These are phyloP conservation scores for Phylloporus sp. DNA, from an alignment of 768 basidiomycete genomes.

Conservation along the genomic window DNA sequence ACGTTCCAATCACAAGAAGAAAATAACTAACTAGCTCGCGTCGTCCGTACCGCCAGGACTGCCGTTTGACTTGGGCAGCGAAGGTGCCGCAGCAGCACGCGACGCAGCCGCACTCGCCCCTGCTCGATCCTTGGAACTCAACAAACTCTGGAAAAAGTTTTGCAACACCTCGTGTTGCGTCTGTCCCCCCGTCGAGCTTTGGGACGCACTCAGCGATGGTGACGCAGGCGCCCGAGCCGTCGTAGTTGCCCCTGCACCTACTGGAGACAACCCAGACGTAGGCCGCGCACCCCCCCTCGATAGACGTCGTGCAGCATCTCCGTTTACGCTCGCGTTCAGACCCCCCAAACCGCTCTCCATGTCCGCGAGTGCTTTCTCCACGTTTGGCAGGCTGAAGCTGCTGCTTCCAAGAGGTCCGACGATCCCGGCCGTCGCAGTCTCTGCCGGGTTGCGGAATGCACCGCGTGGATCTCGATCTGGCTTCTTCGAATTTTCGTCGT, in stretches of 20 bases:
- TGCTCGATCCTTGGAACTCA: conserved; percentile 62
- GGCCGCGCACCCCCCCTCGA: conserved; percentile 26
- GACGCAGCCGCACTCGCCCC: conserved; percentile 32
- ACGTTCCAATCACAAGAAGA: neutral
- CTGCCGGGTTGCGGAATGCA: conserved; percentile 75
- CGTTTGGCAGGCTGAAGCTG: conserved; percentile 79
- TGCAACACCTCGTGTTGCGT: conserved; percentile 80
- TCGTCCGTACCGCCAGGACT: conserved; percentile 36
- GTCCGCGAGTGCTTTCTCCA: conserved; percentile 81
- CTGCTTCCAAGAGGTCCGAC: conserved; percentile 91
- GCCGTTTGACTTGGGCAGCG: conserved; percentile 32
- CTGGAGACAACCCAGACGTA: conserved; percentile 36
- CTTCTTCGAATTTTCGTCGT: conserved; percentile 88
- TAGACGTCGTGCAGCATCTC: conserved; percentile 34
- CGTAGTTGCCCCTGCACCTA: conserved; percentile 31
- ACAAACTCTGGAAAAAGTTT: conserved; percentile 80
- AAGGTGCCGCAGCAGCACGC: conserved; percentile 8
- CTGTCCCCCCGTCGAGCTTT: conserved; percentile 51
- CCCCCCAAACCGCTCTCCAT: conserved; percentile 64
- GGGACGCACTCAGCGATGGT: conserved; percentile 33
- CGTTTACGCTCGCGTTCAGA: conserved; percentile 30
- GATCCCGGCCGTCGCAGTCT: conserved; percentile 59
- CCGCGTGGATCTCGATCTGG: conserved; percentile 85
- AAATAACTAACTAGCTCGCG: conserved; percentile 17
- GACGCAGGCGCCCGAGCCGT: conserved; percentile 36